Evolutionary conservation across 345 rosid genomes (phyloP).

Genomic region (Melastoma malabathricum): DNA sequence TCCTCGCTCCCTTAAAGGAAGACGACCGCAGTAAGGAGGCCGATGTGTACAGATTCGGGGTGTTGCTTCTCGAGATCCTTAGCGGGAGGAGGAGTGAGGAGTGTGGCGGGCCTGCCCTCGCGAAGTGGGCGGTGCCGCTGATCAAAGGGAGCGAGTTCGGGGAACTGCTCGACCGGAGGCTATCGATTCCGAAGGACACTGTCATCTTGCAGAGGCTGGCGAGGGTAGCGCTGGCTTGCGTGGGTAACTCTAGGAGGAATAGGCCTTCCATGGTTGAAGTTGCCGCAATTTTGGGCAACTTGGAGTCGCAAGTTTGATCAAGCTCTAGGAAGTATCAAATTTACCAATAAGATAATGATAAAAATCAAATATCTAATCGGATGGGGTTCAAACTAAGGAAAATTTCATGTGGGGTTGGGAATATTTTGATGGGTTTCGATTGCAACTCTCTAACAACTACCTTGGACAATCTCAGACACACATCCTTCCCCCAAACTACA

Average conservation of each 20-base stretch:
- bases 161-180: slow-evolving; percentile 53
- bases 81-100: slow-evolving; percentile 59
- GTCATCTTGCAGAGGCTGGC: slow-evolving; percentile 49
- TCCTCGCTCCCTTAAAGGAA: slow-evolving; percentile 38
- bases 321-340: slow-evolving; percentile 4
- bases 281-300: slow-evolving; percentile 47
- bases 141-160: slow-evolving; percentile 41
- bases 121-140: slow-evolving; percentile 71
- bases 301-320: slow-evolving; percentile 27
- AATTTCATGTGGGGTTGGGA: too few relatives aligned
- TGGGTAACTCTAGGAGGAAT: slow-evolving; percentile 50
- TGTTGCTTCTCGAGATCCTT: slow-evolving; percentile 63
- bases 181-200: slow-evolving; percentile 30
- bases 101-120: slow-evolving; percentile 33
- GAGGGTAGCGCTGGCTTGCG: slow-evolving; percentile 77
- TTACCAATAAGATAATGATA: too few relatives aligned
- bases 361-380: too few relatives aligned
- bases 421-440: too few relatives aligned
- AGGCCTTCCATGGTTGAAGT: slow-evolving; percentile 53
- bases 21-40: slow-evolving; percentile 51
- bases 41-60: slow-evolving; percentile 75
- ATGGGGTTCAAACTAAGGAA: too few relatives aligned
- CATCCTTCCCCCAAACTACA: too few relatives aligned
- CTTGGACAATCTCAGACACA: too few relatives aligned
- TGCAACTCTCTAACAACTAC: too few relatives aligned